Conservation (phyloP, 78 protist genomes). For the Dictyostelium purpureum region DNA sequence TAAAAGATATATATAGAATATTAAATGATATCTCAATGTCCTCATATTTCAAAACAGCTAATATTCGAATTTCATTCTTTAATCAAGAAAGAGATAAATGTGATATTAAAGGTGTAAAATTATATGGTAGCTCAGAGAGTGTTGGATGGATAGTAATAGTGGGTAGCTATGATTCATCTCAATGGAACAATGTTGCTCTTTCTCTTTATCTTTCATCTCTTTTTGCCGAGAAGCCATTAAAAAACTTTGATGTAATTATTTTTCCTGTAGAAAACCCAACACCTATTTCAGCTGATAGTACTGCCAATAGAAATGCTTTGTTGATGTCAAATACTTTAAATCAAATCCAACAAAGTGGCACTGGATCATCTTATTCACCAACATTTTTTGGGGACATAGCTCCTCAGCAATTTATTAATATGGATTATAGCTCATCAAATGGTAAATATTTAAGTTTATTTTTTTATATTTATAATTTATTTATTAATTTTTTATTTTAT, state of each 20-base stretch:
- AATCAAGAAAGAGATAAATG: constrained; percentile 10
- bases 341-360: background rate
- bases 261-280: constrained; percentile 54
- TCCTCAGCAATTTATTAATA: too few relatives aligned
- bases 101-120: constrained; percentile 36
- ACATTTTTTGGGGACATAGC: too few relatives aligned
- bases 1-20: constrained; percentile 7
- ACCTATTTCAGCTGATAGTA: background rate
- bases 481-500: background rate
- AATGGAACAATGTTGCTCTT: constrained; percentile 13
- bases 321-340: background rate
- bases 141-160: constrained; percentile 37
- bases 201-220: constrained; percentile 13
- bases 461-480: too few relatives aligned
- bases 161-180: constrained; percentile 7
- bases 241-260: constrained; percentile 24
- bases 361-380: background rate
- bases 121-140: background rate
- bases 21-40: background rate
- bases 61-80: constrained; percentile 33
- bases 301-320: background rate
- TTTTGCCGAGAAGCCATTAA: constrained; percentile 18
- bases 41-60: background rate
- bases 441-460: background rate
- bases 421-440: too few relatives aligned